Evolutionary conservation across 176 grass and related monocot species (phyloP), one percentile per base, ranked within the genome.

Genomic region (Echinochloa phyllopogon): DNA sequence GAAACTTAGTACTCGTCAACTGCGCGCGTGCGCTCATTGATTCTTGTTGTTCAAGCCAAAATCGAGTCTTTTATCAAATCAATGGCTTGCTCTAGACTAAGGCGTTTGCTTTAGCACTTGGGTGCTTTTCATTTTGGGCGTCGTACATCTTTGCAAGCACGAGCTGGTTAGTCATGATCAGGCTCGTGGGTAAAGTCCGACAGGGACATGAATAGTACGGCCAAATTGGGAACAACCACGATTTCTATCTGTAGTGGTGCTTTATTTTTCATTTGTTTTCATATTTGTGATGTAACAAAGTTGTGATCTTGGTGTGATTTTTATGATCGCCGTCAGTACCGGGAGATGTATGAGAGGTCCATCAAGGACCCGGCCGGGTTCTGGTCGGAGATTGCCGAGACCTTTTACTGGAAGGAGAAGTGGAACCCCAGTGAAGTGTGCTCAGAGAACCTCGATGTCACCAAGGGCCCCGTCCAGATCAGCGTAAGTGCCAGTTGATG

Each of bases 381-480:
- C 82, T 98, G 95, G 95, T 91, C 92, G 2, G 90, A 94, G 90
- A 88, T 98, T 44, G 95, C 92, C n/a, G 69, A 86, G 17, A 74
- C 88, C 56, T 98, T 98, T 77, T 98, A 91, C 84, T 98, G 95
- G 95, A 91, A 94, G 76, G 84, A 98, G 84, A 94, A 94, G 83
- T 98, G 95, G 95, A 89, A 93, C 80, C 82, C 92, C 63, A 72
- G 72, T 15, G 92, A 94, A 70, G 92, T 98, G 68, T 93, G 78
- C 73, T 86, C 87, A 0, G 95, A 98, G 86, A 98, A 98, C 74
- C 85, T 98, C 68, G 90, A 98, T 58, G 75, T 91, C 73, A 95
- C 68, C 42, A 98, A 88, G 78, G 92, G 92, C 0, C 83, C 72
- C 1, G 84, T 98, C 53, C 69, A 91, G 48, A 93, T 98, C 74